phyloP scores from a whole-genome alignment of 1,139 yeast species.

The Debaryomyces singareniensis region DNA sequence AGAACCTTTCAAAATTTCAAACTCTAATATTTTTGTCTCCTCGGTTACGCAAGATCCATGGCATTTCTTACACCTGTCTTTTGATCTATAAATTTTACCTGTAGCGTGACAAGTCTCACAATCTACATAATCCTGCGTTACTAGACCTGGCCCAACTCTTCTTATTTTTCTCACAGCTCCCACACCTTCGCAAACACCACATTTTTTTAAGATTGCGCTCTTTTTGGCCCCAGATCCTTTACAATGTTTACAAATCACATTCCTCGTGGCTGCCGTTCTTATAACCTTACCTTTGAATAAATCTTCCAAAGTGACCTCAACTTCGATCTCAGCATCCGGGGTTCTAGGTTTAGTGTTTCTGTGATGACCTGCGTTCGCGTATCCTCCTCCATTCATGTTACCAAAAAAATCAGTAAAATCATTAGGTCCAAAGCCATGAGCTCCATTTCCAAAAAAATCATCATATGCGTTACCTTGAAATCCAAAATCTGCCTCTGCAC shows the following conservation, averaged over 20 bases:
- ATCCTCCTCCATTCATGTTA: conserved; percentile 28
- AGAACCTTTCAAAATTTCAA: conserved; percentile 72
- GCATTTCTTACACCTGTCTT: conserved; percentile 77
- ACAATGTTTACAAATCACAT: conserved; percentile 66
- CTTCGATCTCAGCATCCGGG: conserved; percentile 60
- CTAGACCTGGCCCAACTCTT: conserved; percentile 73
- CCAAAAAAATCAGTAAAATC: conserved; percentile 72
- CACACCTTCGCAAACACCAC: conserved; percentile 68
- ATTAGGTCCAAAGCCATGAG: conserved; percentile 44
- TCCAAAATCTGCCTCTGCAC: conserved; percentile 12
- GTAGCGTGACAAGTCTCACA: conserved; percentile 72
- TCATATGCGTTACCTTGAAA: conserved; percentile 38
- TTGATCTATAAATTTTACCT: conserved; percentile 56
- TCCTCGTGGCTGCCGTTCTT: conserved; percentile 68
- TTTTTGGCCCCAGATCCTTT: conserved; percentile 69
- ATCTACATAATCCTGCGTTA: conserved; percentile 53
- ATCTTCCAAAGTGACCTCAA: conserved; percentile 67
- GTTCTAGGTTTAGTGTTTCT: conserved; percentile 28
- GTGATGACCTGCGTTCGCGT: conserved; percentile 6
- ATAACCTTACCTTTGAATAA: conserved; percentile 76
- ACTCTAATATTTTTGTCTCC: conserved; percentile 71
- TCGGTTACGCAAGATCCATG: conserved; percentile 56
- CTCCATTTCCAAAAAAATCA: conserved; percentile 25
- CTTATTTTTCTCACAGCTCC: conserved; percentile 59
- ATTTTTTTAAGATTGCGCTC: conserved; percentile 49